Conservation (phyloP, 441 rosid species). For the Populus hybrid region DNA sequence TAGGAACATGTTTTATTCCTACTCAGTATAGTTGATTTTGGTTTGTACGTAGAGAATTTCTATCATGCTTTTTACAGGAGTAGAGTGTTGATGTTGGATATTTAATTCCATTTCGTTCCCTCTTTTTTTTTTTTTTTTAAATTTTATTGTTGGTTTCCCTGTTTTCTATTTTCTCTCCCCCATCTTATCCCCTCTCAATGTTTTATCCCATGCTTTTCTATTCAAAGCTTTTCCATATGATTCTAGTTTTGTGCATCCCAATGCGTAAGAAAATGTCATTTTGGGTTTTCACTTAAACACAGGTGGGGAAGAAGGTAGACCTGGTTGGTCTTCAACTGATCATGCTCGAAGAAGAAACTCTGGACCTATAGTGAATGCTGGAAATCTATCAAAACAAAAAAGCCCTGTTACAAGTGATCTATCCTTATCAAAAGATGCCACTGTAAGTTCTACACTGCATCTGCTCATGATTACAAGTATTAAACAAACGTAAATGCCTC, state of each 20-base stretch:
- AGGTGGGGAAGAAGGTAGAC: slow-evolving; percentile 75
- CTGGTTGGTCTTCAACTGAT: slow-evolving; percentile 64
- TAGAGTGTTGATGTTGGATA: background rate
- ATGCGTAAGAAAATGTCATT: background rate
- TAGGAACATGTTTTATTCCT: background rate
- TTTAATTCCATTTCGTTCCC: background rate
- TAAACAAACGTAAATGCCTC: background rate
- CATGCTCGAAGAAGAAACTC: slow-evolving; percentile 62
- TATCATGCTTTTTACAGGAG: background rate
- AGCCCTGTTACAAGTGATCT: slow-evolving; percentile 58
- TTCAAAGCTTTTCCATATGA: background rate
- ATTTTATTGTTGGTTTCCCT: no score
- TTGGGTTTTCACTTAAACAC: slow-evolving; percentile 8
- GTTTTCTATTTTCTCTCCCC: background rate
- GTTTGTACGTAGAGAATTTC: background rate
- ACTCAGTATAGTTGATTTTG: background rate
- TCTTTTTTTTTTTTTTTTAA: no score
- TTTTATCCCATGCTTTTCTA: background rate
- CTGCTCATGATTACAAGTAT: background rate
- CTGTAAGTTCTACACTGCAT: slow-evolving; percentile 34
- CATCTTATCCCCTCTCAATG: background rate
- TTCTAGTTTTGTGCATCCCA: background rate
- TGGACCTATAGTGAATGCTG: slow-evolving; percentile 56
- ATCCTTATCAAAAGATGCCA: slow-evolving; percentile 55
- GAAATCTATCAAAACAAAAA: slow-evolving; percentile 63